Percentiles rank a stretch among this genome's conserved stretches.
Conservation (phyloP, 495 filamentous ascomycete species). For the Aspergillus bridgeri region DNA sequence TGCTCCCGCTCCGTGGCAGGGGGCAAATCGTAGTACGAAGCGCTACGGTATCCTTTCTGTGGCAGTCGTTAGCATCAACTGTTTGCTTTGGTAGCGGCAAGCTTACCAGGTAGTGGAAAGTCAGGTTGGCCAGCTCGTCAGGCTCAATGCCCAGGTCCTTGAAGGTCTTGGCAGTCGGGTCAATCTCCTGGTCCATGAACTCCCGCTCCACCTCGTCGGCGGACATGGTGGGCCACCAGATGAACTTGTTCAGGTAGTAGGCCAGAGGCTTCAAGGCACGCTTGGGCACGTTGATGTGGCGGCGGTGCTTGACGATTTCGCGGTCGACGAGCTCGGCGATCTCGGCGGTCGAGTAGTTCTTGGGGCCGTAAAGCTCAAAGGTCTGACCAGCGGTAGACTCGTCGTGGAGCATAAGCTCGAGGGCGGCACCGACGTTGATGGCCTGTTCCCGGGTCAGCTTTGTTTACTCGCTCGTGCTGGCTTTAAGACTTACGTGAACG, state of each 20-base stretch:
- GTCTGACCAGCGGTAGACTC: constrained; percentile 88
- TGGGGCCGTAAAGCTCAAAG: constrained; percentile 91
- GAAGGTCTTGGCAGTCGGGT: constrained; percentile 90
- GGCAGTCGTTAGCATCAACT: constrained; percentile 21
- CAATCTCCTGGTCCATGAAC: constrained; percentile 91
- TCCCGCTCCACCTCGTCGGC: constrained; percentile 90
- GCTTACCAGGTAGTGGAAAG: constrained; percentile 90
- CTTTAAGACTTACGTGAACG: constrained; percentile 72
- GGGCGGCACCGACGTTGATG: constrained; percentile 81
- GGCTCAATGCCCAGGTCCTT: constrained; percentile 87
- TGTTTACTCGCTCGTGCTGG: background rate
- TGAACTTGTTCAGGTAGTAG: constrained; percentile 64
- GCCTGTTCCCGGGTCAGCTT: constrained; percentile 44
- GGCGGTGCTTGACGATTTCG: constrained; percentile 85
- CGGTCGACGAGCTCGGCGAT: constrained; percentile 83
- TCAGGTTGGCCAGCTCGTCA: constrained; percentile 73
- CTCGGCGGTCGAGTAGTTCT: constrained; percentile 84
- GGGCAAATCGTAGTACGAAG: constrained; percentile 84
- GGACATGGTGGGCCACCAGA: constrained; percentile 85
- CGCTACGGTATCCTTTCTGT: constrained; percentile 80
- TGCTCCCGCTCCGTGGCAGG: constrained; percentile 92
- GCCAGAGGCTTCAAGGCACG: constrained; percentile 66
- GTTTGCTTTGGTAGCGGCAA: constrained; percentile 7
- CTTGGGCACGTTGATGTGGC: constrained; percentile 92
- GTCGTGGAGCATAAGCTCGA: constrained; percentile 85